Percentiles rank a stretch among this genome's conserved stretches.
Conservation (phyloP, 2,329 filamentous ascomycete genomes). For the Aurifilum marmelostoma region DNA sequence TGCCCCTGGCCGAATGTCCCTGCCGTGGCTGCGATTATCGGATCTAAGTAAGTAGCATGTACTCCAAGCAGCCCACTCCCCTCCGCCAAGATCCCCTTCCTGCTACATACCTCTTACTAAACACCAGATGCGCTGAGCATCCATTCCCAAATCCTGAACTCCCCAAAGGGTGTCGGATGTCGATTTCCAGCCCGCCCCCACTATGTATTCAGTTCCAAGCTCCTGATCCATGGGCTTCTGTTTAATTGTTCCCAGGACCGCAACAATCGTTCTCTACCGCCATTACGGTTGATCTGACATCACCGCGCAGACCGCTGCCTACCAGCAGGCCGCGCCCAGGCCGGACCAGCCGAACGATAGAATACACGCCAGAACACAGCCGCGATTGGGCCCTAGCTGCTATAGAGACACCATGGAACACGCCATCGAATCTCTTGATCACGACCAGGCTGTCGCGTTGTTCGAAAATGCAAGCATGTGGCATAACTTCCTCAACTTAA, state of each 20-base stretch:
- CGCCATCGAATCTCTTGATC: constrained; percentile 20
- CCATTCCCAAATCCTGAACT: constrained; percentile 5
- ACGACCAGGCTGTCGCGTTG: constrained; percentile 32
- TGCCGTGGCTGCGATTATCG: neutral
- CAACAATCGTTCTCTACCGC: neutral
- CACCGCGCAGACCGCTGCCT: constrained; percentile 2
- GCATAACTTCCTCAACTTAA: constrained; percentile 61
- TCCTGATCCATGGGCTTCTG: neutral
- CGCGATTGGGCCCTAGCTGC: neutral
- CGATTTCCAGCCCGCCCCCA: constrained; percentile 15
- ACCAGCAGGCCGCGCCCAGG: constrained; percentile 4
- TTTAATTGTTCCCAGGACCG: neutral
- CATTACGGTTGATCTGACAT: constrained; percentile 3
- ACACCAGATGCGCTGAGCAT: constrained; percentile 16
- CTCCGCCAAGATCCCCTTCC: neutral
- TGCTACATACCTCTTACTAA: neutral
- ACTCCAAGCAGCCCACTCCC: constrained; percentile 12
- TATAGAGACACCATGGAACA: constrained; percentile 21
- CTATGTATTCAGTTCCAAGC: constrained; percentile 20
- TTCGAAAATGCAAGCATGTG: constrained; percentile 50
- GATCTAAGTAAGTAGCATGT: neutral
- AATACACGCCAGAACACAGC: neutral
- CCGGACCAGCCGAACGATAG: neutral
- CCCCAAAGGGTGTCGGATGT: constrained; percentile 11
- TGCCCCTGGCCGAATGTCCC: neutral